Conservation (phyloP, 768 basidiomycete genomes). For the Lactarius deliciosus region DNA sequence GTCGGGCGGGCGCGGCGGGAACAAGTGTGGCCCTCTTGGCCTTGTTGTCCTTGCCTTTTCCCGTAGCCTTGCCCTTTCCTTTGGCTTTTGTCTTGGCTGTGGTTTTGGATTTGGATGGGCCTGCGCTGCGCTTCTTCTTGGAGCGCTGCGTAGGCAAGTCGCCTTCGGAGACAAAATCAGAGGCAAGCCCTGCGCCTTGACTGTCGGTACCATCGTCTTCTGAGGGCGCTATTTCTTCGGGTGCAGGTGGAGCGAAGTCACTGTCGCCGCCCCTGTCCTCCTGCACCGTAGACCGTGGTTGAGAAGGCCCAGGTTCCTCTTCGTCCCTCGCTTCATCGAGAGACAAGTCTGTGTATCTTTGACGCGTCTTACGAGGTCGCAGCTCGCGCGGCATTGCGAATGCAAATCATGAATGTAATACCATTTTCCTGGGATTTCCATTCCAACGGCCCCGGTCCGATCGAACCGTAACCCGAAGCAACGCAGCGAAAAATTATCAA, state of each 20-base stretch:
- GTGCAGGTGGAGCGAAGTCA: slow-evolving; percentile 54
- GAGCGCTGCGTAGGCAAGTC: slow-evolving; percentile 34
- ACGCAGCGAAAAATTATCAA: slow-evolving; percentile 11
- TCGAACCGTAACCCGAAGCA: slow-evolving; percentile 32
- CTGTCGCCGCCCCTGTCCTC: slow-evolving; percentile 37
- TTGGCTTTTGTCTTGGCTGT: background rate
- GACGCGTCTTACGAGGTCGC: slow-evolving; percentile 52
- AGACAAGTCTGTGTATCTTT: slow-evolving; percentile 48
- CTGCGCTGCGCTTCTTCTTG: slow-evolving; percentile 27
- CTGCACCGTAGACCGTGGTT: slow-evolving; percentile 28
- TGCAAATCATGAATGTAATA: slow-evolving; percentile 7
- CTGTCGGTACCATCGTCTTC: slow-evolving; percentile 26
- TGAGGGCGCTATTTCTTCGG: slow-evolving; percentile 35
- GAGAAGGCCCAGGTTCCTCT: slow-evolving; percentile 43
- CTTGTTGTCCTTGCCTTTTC: slow-evolving; percentile 9
- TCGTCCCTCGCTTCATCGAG: slow-evolving; percentile 37
- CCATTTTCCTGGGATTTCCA: background rate
- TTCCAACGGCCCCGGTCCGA: slow-evolving; percentile 36
- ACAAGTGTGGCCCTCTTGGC: slow-evolving; percentile 32
- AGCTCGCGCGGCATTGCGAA: slow-evolving; percentile 55
- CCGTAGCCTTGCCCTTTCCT: background rate
- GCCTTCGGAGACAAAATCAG: slow-evolving; percentile 10
- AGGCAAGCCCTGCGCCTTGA: background rate
- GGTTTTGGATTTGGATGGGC: background rate
- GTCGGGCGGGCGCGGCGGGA: slow-evolving; percentile 43